phyloP scores from a whole-genome alignment of 169 alveolate genomes.

The Plasmodium sp. region DNA sequence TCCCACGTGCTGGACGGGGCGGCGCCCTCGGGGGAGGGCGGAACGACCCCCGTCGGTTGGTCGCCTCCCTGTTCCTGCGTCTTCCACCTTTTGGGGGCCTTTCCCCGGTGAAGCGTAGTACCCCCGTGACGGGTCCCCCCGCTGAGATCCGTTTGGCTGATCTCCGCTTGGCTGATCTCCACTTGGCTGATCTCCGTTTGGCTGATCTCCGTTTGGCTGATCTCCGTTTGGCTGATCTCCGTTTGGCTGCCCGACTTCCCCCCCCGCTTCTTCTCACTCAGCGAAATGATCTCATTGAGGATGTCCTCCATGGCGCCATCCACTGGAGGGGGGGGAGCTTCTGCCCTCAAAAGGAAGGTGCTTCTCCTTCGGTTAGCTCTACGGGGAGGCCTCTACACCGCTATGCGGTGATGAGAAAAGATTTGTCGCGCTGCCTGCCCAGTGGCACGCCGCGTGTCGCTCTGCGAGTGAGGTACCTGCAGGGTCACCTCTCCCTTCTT shows the following conservation, averaged over 20 bases:
- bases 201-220: neutral
- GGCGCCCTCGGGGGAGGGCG: neutral
- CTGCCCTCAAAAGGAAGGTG: neutral
- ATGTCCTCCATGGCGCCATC: slow-evolving; percentile 37
- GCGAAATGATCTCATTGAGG: slow-evolving; percentile 32
- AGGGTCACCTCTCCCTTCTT: neutral
- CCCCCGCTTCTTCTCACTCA: slow-evolving; percentile 32
- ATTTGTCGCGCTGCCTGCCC: neutral
- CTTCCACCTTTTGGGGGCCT: neutral
- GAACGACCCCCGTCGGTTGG: neutral
- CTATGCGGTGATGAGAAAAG: neutral
- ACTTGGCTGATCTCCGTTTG: neutral
- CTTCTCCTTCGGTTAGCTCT: neutral
- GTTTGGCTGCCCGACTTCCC: neutral
- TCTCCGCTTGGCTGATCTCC: neutral
- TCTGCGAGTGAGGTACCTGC: too few species aligned
- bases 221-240: neutral
- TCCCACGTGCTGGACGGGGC: neutral
- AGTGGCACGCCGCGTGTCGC: neutral
- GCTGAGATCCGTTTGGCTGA: too few species aligned
- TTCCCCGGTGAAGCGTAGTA: neutral
- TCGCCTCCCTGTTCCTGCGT: neutral
- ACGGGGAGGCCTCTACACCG: neutral
- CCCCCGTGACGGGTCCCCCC: neutral
- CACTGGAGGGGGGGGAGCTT: neutral